Percentiles rank a stretch among this genome's conserved stretches.
phyloP scores from a whole-genome alignment of 2,329 filamentous ascomycete genomes.

The Colletotrichum limetticola region DNA sequence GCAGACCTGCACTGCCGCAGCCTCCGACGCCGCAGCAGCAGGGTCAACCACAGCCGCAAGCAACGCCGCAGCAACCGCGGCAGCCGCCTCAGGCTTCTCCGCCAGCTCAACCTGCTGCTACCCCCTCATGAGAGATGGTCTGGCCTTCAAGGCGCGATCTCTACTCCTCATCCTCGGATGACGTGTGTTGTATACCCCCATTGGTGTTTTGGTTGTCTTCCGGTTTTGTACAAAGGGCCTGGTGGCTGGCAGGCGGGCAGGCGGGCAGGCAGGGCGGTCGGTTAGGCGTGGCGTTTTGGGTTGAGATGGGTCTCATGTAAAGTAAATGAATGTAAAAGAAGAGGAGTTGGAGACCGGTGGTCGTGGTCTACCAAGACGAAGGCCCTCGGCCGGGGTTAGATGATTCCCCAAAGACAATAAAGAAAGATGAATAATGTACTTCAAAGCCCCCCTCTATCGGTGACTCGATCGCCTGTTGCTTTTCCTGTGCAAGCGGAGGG shows the following conservation, averaged over 20 bases:
- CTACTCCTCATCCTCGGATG: constrained; percentile 31
- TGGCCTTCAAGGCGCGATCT: neutral
- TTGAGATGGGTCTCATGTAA: constrained; percentile 26
- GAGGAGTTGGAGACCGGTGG: constrained; percentile 9
- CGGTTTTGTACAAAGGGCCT: constrained; percentile 26
- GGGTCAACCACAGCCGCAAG: constrained; percentile 33
- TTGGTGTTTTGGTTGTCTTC: constrained; percentile 32
- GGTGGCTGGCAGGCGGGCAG: constrained; percentile 27
- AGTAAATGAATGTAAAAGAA: constrained; percentile 27
- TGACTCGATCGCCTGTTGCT: neutral
- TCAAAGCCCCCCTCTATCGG: neutral
- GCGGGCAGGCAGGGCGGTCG: constrained; percentile 28
- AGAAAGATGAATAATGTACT: constrained; percentile 28
- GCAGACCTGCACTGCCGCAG: constrained; percentile 37
- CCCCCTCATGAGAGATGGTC: constrained; percentile 15
- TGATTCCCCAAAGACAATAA: constrained; percentile 22
- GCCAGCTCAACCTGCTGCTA: constrained; percentile 9
- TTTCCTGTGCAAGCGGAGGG: neutral
- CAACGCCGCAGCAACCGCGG: constrained; percentile 38
- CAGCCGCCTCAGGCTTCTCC: constrained; percentile 17
- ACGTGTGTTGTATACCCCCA: constrained; percentile 34
- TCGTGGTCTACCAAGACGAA: constrained; percentile 8
- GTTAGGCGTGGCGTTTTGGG: constrained; percentile 33
- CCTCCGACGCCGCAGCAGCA: constrained; percentile 39
- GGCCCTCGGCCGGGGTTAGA: constrained; percentile 7